Base-by-base conservation (phyloP, 192 early-diverging fungal genomes). In the Phlyctochytrium planicorne region DNA sequence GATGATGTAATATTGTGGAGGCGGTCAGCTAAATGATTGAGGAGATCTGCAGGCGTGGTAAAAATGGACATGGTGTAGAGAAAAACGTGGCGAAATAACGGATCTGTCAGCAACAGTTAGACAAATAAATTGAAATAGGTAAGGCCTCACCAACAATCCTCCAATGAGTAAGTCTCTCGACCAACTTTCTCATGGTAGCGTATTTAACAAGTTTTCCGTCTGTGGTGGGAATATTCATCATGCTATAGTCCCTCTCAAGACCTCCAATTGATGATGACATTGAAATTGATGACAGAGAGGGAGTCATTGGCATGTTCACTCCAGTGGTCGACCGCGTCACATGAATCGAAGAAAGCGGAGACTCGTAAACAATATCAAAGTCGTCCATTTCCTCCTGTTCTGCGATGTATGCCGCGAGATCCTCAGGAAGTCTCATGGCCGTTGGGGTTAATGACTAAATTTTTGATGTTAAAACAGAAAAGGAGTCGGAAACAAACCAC, bases 101-200 rank as follows among this genome's bases (percentile, higher is more conserved):
- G 40, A 50, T 10, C 40, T 14, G 10, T 50, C n/a, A 50, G 12
- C n/a, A 14, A n/a, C 40, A 10, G 40, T n/a, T n/a, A 14, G 40
- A 10, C 40, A 50, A 50, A 50, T 14, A 10, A 14, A 50, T 50
- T 50, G n/a, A 50, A 14, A 50, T 50, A 14, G 40, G n/a, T 50
- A 50, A 50, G 40, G 40, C 20, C 40, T 57, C 16, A 57, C 55
- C 55, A 24, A 24, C 6, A 6, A 57, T 57, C 27, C 55, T 57
- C 55, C 55, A 57, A 57, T 57, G 55, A 10, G 55, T 57, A 10
- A 57, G 55, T 25, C 55, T 57, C 6, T 57, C 55, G 4, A 57
- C 55, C 16, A 57, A 27, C 27, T 57, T 57, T 25, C 55, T 4
- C 4, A 57, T 14, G 14, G 55, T 57, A 14, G 55, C 55, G 55